These are phyloP conservation scores for Tardiomyces digboiensis DNA, from an alignment of 1,139 yeast genomes.

Conservation along the genomic window DNA sequence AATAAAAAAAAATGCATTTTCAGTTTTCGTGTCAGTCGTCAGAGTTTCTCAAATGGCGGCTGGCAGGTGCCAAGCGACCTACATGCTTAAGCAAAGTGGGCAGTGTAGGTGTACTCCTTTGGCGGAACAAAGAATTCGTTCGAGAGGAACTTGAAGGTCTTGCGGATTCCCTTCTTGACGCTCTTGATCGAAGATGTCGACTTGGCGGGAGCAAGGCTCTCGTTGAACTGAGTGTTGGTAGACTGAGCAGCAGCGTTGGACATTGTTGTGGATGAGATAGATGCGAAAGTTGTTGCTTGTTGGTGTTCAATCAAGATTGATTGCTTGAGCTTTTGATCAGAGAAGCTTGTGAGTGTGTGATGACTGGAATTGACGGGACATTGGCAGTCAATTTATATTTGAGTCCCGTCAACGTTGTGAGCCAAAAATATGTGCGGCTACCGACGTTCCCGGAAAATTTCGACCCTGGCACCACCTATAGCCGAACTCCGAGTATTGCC, in stretches of 20 bases:
- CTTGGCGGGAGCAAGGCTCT: not conserved
- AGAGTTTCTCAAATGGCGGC: not conserved
- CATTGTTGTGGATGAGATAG: not conserved
- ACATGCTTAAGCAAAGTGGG: not conserved
- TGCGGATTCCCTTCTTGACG: not conserved
- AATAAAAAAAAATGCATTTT: not conserved
- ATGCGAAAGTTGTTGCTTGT: too few species aligned
- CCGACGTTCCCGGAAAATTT: not conserved
- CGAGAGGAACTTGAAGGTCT: not conserved
- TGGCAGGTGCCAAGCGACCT: not conserved
- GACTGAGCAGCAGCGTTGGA: not conserved
- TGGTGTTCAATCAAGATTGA: too few species aligned
- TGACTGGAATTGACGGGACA: not conserved
- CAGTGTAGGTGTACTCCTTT: not conserved
- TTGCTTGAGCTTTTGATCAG: too few species aligned
- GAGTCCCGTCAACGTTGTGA: not conserved
- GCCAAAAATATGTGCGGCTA: not conserved
- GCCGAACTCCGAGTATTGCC: not conserved
- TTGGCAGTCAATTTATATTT: not conserved
- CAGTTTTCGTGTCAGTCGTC: slow-evolving; percentile 1
- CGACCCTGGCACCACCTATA: not conserved
- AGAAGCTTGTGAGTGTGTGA: not conserved
- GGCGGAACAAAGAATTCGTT: not conserved
- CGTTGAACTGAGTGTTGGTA: not conserved
- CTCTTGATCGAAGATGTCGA: not conserved